Evolutionary conservation across 2,329 filamentous ascomycete genomes (phyloP).

Genomic region (Alternaria metachromatica): DNA sequence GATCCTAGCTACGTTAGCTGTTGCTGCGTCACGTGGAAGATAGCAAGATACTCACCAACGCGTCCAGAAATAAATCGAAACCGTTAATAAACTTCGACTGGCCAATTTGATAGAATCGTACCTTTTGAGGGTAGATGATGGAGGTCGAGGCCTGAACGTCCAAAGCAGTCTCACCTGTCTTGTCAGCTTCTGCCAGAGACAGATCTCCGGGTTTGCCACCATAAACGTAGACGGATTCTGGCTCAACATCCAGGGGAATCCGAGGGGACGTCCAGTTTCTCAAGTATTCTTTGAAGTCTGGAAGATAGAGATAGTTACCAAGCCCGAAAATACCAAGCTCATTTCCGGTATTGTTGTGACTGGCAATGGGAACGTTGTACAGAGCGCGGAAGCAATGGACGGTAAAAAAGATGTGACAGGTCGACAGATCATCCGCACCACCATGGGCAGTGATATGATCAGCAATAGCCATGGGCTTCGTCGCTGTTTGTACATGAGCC

Average conservation of each 20-base stretch:
- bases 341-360: constrained; percentile 23
- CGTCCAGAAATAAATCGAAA: constrained; percentile 29
- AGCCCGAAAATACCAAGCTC: constrained; percentile 51
- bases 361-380: constrained; percentile 26
- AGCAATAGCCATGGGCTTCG: background rate
- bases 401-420: constrained; percentile 20
- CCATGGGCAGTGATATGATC: constrained; percentile 7
- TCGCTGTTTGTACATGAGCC: constrained; percentile 8
- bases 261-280: constrained; percentile 35
- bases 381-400: constrained; percentile 26
- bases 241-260: constrained; percentile 18
- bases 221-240: constrained; percentile 41
- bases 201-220: constrained; percentile 52
- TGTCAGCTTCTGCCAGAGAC: constrained; percentile 45
- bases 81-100: constrained; percentile 16
- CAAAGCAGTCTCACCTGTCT: constrained; percentile 20
- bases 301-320: constrained; percentile 53
- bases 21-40: background rate
- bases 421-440: constrained; percentile 3
- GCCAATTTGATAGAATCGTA: constrained; percentile 21
- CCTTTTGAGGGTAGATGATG: constrained; percentile 27
- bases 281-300: constrained; percentile 56
- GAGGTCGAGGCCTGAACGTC: constrained; percentile 26
- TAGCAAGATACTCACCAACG: constrained; percentile 4
- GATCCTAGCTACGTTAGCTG: constrained; percentile 16